phyloP scores from a whole-genome alignment of 192 early-diverging fungal genomes.

The Umbelopsis ramanniana region DNA sequence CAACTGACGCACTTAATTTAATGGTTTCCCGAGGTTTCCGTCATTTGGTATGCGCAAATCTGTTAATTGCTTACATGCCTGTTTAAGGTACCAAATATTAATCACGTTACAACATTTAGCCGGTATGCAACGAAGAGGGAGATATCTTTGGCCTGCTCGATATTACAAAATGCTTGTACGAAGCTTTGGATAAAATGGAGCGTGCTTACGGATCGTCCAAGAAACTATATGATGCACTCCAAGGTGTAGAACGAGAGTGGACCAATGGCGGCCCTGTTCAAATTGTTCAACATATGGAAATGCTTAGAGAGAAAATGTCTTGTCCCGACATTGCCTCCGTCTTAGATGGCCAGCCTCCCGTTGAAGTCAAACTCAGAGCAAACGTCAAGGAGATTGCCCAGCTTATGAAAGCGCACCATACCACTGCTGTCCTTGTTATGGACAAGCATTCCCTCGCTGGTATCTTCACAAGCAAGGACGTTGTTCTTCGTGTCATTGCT shows the following conservation, averaged over 20 bases:
- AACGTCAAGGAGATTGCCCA: slow-evolving; percentile 75
- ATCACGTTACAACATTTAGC: slow-evolving; percentile 39
- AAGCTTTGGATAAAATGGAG: slow-evolving; percentile 86
- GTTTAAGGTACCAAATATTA: background rate
- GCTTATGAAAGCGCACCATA: slow-evolving; percentile 72
- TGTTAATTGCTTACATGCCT: background rate
- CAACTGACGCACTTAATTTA: slow-evolving; percentile 81
- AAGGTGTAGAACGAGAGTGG: slow-evolving; percentile 85
- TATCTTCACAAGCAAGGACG: slow-evolving; percentile 87
- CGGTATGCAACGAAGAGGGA: slow-evolving; percentile 85
- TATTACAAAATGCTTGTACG: slow-evolving; percentile 86
- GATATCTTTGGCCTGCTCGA: slow-evolving; percentile 85
- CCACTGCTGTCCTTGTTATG: slow-evolving; percentile 78
- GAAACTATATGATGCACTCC: slow-evolving; percentile 79
- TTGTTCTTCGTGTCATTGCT: slow-evolving; percentile 87
- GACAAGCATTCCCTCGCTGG: slow-evolving; percentile 79
- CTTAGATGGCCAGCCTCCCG: slow-evolving; percentile 67
- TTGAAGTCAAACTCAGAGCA: slow-evolving; percentile 65
- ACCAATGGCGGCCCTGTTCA: slow-evolving; percentile 66
- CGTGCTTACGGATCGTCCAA: slow-evolving; percentile 81
- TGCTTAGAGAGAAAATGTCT: slow-evolving; percentile 81
- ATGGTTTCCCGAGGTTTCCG: slow-evolving; percentile 86
- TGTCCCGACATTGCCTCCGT: slow-evolving; percentile 90
- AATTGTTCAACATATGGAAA: slow-evolving; percentile 73
- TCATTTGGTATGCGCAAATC: slow-evolving; percentile 60